These are phyloP conservation scores for Beauveria asiatica DNA, from an alignment of 2,329 filamentous ascomycete species.

Conservation along the genomic window DNA sequence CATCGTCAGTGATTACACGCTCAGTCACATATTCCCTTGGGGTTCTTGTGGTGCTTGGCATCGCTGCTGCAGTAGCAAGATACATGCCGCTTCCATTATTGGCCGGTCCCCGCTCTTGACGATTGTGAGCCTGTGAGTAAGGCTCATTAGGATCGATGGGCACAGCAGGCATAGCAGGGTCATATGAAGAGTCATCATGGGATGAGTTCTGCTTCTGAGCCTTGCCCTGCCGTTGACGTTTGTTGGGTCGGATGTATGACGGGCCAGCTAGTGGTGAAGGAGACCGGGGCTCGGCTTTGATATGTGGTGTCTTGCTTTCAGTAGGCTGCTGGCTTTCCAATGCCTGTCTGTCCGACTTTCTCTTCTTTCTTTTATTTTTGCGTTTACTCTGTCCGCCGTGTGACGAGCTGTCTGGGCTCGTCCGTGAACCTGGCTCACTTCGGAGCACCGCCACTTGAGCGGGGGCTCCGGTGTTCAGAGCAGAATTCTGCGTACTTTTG, in stretches of 20 bases:
- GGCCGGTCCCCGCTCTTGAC: not conserved
- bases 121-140: not conserved
- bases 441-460: slow-evolving; percentile 52
- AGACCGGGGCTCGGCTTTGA: slow-evolving; percentile 58
- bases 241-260: slow-evolving; percentile 45
- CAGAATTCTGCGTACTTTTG: not conserved
- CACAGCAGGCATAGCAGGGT: slow-evolving; percentile 12
- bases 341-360: slow-evolving; percentile 41
- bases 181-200: slow-evolving; percentile 3
- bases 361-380: slow-evolving; percentile 41
- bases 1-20: slow-evolving; percentile 18
- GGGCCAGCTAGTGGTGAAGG: slow-evolving; percentile 49
- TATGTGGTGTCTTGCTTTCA: slow-evolving; percentile 41
- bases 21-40: slow-evolving; percentile 2
- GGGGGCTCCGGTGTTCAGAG: slow-evolving; percentile 23
- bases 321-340: slow-evolving; percentile 25
- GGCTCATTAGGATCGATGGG: not conserved
- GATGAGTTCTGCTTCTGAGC: slow-evolving; percentile 25
- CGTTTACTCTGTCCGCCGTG: slow-evolving; percentile 42
- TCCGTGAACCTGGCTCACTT: slow-evolving; percentile 37
- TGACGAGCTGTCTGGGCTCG: slow-evolving; percentile 54
- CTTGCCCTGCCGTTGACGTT: slow-evolving; percentile 44
- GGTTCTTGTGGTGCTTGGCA: not conserved
- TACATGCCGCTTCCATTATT: not conserved
- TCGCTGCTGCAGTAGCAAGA: not conserved